These are phyloP conservation scores for Epichloe sibirici DNA, from an alignment of 2,329 filamentous ascomycete species.

Conservation along the genomic window DNA sequence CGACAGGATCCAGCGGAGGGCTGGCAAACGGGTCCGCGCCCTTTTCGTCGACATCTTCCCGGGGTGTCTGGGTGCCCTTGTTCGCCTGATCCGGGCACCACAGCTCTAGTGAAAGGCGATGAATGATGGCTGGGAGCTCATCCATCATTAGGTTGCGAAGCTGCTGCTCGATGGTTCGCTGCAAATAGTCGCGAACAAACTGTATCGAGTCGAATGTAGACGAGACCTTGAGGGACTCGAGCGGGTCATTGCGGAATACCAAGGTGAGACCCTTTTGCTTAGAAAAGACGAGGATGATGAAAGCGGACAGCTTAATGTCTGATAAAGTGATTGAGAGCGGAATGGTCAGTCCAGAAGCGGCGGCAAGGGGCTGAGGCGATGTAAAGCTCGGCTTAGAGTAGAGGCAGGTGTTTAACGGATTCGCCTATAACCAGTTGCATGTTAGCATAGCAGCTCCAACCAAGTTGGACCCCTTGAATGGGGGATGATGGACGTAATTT, in stretches of 20 bases:
- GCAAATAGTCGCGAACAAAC: constrained; percentile 92
- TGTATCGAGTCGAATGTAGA: constrained; percentile 98
- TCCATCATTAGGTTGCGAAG: constrained; percentile 94
- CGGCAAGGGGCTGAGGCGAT: constrained; percentile 82
- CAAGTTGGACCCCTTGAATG: background rate
- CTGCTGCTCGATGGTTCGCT: constrained; percentile 90
- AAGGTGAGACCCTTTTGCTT: constrained; percentile 93
- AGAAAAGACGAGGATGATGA: constrained; percentile 95
- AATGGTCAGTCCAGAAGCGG: constrained; percentile 84
- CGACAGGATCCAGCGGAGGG: constrained; percentile 70
- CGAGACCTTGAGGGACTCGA: constrained; percentile 95
- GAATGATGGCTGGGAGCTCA: constrained; percentile 90
- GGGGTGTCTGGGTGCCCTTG: constrained; percentile 35
- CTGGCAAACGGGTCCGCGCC: constrained; percentile 71
- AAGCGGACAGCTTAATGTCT: constrained; percentile 88
- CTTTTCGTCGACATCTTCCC: constrained; percentile 41
- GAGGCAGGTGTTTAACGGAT: constrained; percentile 91
- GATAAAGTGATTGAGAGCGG: constrained; percentile 95
- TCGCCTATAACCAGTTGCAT: constrained; percentile 46
- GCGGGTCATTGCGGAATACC: constrained; percentile 94
- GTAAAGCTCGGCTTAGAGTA: constrained; percentile 85
- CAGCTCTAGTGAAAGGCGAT: constrained; percentile 74
- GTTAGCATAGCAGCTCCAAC: constrained; percentile 2
- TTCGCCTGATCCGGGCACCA: constrained; percentile 74
- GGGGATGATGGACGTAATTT: background rate